Evolutionary conservation across 73 alveolate species (phyloP), one percentile per base, ranked within the genome.

Genomic region (Paramecium sexaurelia): DNA sequence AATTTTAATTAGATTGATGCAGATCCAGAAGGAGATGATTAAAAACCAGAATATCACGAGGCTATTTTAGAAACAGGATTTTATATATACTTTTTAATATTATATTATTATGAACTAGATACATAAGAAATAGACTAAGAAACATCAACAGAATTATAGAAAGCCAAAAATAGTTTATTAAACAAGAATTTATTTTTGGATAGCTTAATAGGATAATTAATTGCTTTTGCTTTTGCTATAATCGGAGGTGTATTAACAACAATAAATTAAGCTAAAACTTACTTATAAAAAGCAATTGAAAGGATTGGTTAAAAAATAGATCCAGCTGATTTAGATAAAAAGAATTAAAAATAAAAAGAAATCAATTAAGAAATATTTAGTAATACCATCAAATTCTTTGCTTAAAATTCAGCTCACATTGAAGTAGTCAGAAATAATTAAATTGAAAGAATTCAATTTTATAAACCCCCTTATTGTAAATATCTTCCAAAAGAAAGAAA

Each of bases 41-140:
- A 78, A 20, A 40, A 73, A 5, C 47, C 75, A 22, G 93, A 82
- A n/a, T 78, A 78, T 39, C 96, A 86, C 47, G 93, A 95, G 57
- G 85, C 92, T 19, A 96, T 96, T 29, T 75, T 96, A 82, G 99
- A 96, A 78, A 95, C 98, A 10, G 99, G 99, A 13, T 96, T 95
- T 85, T 91, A 93, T 84, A 92, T 96, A 9, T 96, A 95, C 71
- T 93, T 92, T 22, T 88, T 94, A 36, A 55, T 94, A 69, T 91
- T 91, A 41, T 95, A 90, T 92, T 95, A 93, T 92, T 89, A 51
- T 32, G 95, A 94, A 51, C 35, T 91, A 41, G 96, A 94, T 71
- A 94, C 85, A 37, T 92, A 95, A 43, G 94, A 96, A 68, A 95
- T 88, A 24, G 94, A 88, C 71, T 43, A 55, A n/a, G 94, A 88